Conservation (phyloP, 2,329 filamentous ascomycete genomes). For the Mariannaea sp. region DNA sequence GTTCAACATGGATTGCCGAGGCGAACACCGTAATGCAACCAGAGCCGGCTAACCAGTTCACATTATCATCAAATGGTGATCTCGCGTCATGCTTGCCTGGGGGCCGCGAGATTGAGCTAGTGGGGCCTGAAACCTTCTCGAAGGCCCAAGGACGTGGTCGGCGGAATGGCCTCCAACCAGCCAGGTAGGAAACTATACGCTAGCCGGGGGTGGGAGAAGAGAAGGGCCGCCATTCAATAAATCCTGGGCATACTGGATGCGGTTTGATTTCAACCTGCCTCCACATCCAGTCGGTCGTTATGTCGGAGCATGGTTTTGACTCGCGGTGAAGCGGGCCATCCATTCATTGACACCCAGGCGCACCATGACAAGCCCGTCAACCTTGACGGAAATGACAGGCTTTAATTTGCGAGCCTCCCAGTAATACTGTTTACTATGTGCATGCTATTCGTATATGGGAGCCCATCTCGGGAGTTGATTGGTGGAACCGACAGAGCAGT, state of each 20-base stretch:
- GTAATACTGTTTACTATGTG: no score
- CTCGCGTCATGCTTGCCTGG: slow-evolving; percentile 35
- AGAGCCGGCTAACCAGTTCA: slow-evolving; percentile 31
- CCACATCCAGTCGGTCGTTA: slow-evolving; percentile 25
- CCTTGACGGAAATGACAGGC: slow-evolving; percentile 21
- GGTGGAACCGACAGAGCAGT: slow-evolving; percentile 24
- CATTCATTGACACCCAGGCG: slow-evolving; percentile 16
- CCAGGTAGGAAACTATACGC: slow-evolving; percentile 31
- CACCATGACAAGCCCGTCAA: slow-evolving; percentile 21
- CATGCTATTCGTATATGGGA: no score
- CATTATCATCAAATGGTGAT: slow-evolving; percentile 33
- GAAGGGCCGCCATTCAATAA: neutral
- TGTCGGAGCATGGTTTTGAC: slow-evolving; percentile 31
- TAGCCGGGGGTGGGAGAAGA: slow-evolving; percentile 16
- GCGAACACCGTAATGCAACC: slow-evolving; percentile 19
- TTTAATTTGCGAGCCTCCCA: slow-evolving; percentile 22
- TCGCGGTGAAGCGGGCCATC: slow-evolving; percentile 32
- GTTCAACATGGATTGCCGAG: slow-evolving; percentile 32
- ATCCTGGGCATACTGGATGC: slow-evolving; percentile 19
- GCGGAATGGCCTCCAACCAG: slow-evolving; percentile 33
- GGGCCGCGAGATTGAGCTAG: slow-evolving; percentile 24
- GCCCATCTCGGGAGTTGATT: slow-evolving; percentile 23
- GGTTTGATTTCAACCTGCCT: slow-evolving; percentile 33
- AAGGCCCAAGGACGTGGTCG: slow-evolving; percentile 41
- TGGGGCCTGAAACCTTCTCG: slow-evolving; percentile 39